Evolutionary conservation across 208 protist species (phyloP), one percentile per base, ranked within the genome.

Genomic region (Novymonas esmeraldas): DNA sequence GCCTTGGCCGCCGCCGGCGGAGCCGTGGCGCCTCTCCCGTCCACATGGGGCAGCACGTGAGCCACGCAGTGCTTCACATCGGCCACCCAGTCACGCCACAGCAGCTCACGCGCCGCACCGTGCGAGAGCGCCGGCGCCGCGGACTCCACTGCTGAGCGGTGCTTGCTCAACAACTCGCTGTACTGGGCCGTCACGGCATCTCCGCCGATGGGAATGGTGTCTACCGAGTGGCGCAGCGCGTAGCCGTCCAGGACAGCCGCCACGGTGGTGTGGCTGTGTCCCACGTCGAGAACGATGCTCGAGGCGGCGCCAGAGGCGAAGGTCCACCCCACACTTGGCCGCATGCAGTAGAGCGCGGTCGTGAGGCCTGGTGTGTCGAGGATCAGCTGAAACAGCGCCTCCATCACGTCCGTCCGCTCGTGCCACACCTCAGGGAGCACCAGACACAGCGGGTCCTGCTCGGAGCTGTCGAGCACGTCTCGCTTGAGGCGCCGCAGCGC

Each of bases 161-260:
- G 33, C 18, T 62, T 63, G 4, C 60, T 36, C 20, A 79, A 67
- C 52, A 76, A 14, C n/a, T 56, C 59, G 42, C 61, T 18, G 66
- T 81, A 80, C 71, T 86, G 67, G 41, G 67, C 64, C 44, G 85
- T 87, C 22, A 95, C 82, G 11, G 67, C 76, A 2, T 70, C 76
- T 2, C 87, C 87, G 52, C 79, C 91, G 0, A 92, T 58, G n/a
- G 76, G 55, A 20, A 52, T 65, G 6, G 62, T 81, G 46, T 77
- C 73, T 3, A 96, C 63, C 0, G 84, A 80, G 48, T 81, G 80
- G 13, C 88, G 84, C 64, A 94, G 64, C 24, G 81, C 75, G 59
- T 93, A 94, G 38, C 91, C 91, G 61, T 96, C 91, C 33, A 94
- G 50, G 14, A 96, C 91, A 2, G 84, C 91, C 7, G 88, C 60